Evolutionary conservation across 2,329 filamentous ascomycete species (phyloP).

Genomic region (Colletotrichum spaethianum): DNA sequence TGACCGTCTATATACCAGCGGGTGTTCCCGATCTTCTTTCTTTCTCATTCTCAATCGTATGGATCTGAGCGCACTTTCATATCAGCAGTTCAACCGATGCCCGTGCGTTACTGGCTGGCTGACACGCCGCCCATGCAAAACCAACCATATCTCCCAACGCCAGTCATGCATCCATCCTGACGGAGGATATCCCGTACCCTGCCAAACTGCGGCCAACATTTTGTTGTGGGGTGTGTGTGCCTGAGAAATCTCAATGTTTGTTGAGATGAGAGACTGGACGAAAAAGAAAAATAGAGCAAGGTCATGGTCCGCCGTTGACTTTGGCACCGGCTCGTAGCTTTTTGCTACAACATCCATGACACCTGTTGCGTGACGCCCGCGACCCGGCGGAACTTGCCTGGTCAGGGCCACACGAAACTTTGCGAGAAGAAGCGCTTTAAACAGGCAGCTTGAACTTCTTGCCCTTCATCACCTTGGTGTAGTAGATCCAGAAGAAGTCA

Average conservation of each 20-base stretch:
- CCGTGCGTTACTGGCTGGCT: conserved; percentile 10
- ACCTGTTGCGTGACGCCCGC: not conserved
- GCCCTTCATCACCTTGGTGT: conserved; percentile 93
- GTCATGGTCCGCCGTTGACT: conserved; percentile 14
- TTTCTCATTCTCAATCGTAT: conserved; percentile 12
- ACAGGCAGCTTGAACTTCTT: conserved; percentile 91
- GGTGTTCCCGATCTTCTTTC: conserved; percentile 21
- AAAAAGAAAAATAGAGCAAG: not conserved
- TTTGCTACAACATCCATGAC: conserved; percentile 13
- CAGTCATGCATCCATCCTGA: conserved; percentile 39
- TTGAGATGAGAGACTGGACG: conserved; percentile 19
- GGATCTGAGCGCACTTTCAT: conserved; percentile 15
- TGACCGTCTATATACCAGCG: conserved; percentile 40
- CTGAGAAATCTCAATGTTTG: not conserved
- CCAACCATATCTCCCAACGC: conserved; percentile 41
- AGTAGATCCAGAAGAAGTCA: conserved; percentile 99
- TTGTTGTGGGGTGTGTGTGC: conserved; percentile 9
- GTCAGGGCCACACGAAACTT: not conserved
- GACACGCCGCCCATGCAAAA: conserved; percentile 33
- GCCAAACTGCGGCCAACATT: conserved; percentile 10
- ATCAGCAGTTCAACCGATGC: conserved; percentile 32
- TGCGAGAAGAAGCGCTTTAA: conserved; percentile 57
- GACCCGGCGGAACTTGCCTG: not conserved
- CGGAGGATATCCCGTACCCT: conserved; percentile 34
- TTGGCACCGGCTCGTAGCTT: not conserved